Conservation (phyloP, 495 filamentous ascomycete genomes). For the Oleoguttula mirabilis region DNA sequence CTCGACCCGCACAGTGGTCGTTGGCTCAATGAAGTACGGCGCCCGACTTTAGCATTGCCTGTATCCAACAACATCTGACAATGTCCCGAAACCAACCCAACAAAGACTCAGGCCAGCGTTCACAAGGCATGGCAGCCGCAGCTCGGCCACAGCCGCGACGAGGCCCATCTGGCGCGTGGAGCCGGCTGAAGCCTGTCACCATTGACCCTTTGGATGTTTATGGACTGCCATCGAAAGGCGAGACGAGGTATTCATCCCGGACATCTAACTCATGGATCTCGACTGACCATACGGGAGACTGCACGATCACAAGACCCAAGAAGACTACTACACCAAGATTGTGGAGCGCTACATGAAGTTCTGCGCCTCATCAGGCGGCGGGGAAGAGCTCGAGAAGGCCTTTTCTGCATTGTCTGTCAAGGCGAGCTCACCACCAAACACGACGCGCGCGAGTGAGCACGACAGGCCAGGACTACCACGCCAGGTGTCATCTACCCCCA, state of each 20-base stretch:
- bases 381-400: constrained; percentile 57
- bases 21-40: too few relatives aligned
- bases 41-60: too few relatives aligned
- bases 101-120: too few relatives aligned
- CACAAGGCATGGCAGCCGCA: constrained; percentile 21
- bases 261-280: neutral
- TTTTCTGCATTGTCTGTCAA: constrained; percentile 58
- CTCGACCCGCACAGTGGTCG: too few relatives aligned
- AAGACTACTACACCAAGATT: constrained; percentile 75
- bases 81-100: neutral
- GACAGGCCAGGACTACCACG: constrained; percentile 7
- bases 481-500: constrained; percentile 8
- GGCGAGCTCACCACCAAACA: too few relatives aligned
- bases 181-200: constrained; percentile 57
- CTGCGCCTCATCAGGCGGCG: constrained; percentile 54
- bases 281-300: constrained; percentile 41
- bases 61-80: too few relatives aligned
- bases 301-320: constrained; percentile 60
- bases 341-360: constrained; percentile 77
- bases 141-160: constrained; percentile 30
- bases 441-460: constrained; percentile 32
- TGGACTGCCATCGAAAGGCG: constrained; percentile 80
- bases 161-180: constrained; percentile 45
- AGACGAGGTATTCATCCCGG: constrained; percentile 33
- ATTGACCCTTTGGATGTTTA: constrained; percentile 62